phyloP scores from a whole-genome alignment of 1,284 basidiomycete genomes.

The Ganoderma multipileum region DNA sequence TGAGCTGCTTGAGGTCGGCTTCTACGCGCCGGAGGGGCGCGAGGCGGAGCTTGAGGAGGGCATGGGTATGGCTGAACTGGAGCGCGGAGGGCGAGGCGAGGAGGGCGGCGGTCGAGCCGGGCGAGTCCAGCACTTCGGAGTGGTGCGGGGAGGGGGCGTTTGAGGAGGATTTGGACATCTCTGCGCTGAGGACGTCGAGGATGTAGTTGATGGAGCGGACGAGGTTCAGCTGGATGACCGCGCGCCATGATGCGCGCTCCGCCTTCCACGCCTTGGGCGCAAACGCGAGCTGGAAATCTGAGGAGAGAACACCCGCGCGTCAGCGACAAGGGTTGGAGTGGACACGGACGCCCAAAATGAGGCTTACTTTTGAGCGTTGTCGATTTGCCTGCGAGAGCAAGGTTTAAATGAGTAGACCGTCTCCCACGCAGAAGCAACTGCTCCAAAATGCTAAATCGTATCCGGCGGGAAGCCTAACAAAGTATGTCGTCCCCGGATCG shows the following conservation, averaged over 20 bases:
- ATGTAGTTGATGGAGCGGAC: constrained; percentile 64
- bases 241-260: constrained; percentile 66
- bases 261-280: constrained; percentile 57
- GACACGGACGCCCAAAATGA: background rate
- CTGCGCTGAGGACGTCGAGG: constrained; percentile 55
- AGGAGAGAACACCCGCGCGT: background rate
- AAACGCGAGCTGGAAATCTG: constrained; percentile 60
- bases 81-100: constrained; percentile 22
- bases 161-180: constrained; percentile 41
- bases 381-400: constrained; percentile 35
- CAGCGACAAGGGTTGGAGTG: background rate
- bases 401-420: background rate
- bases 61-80: constrained; percentile 50
- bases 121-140: constrained; percentile 19
- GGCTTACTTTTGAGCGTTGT: constrained; percentile 40
- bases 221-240: constrained; percentile 73
- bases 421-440: background rate
- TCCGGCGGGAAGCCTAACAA: background rate
- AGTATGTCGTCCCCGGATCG: background rate
- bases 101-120: background rate
- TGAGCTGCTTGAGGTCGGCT: constrained; percentile 54
- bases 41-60: constrained; percentile 56
- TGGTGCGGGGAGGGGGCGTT: constrained; percentile 19
- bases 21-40: constrained; percentile 62
- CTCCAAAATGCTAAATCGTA: background rate